Conservation (phyloP, 2,329 filamentous ascomycete genomes). For the Monosporascus sp. region DNA sequence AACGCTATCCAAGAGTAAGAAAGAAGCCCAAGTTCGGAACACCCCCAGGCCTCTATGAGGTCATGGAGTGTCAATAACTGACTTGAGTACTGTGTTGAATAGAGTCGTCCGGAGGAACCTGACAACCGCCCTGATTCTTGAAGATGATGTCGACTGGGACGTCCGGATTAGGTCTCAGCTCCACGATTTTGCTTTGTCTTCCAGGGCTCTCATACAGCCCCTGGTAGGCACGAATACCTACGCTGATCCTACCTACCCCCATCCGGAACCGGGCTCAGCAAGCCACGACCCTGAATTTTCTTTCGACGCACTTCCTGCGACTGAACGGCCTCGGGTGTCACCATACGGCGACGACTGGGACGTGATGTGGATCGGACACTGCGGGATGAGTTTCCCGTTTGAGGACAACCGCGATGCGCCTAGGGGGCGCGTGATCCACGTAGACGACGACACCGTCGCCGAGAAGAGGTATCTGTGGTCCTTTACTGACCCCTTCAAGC, state of each 20-base stretch:
- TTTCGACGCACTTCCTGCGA: slow-evolving; percentile 13
- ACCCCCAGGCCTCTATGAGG: too few relatives aligned
- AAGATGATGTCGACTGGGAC: slow-evolving; percentile 47
- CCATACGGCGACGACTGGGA: slow-evolving; percentile 47
- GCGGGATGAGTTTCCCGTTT: slow-evolving; percentile 27
- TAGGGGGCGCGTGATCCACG: slow-evolving; percentile 20
- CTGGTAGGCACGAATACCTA: slow-evolving; percentile 10
- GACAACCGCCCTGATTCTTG: slow-evolving; percentile 35
- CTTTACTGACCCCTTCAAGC: slow-evolving; percentile 28
- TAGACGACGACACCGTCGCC: slow-evolving; percentile 29
- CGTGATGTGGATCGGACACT: slow-evolving; percentile 44
- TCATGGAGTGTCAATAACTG: neutral
- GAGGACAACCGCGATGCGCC: slow-evolving; percentile 7
- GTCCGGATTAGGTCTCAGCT: slow-evolving; percentile 37
- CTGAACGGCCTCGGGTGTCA: slow-evolving; percentile 19
- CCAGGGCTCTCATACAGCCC: slow-evolving; percentile 14
- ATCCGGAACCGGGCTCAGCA: slow-evolving; percentile 3
- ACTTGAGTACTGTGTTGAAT: neutral
- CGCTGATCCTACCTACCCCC: slow-evolving; percentile 22
- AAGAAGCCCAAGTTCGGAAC: neutral
- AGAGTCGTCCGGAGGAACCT: slow-evolving; percentile 40
- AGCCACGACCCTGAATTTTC: slow-evolving; percentile 6
- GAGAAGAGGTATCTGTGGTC: slow-evolving; percentile 22
- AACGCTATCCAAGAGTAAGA: slow-evolving; percentile 15
- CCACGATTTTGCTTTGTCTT: slow-evolving; percentile 18